These are phyloP conservation scores for Solanum ossicruentum DNA, from an alignment of 257 asterid genomes.

Conservation along the genomic window DNA sequence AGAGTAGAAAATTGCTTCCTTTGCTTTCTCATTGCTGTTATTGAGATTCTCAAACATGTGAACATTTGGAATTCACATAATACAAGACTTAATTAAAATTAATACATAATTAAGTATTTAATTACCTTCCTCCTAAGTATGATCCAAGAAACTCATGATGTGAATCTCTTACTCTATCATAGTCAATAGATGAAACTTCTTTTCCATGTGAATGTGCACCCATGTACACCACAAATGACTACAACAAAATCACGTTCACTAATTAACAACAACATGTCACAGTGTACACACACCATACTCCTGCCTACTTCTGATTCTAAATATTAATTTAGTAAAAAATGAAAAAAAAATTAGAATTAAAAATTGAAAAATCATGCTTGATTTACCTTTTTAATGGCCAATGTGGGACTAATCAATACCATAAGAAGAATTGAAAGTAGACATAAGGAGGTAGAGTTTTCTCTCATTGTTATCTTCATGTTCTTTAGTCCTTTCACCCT, in stretches of 20 bases:
- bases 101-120: neutral
- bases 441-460: constrained; percentile 21
- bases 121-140: constrained; percentile 79
- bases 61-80: neutral
- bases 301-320: too few species aligned
- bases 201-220: constrained; percentile 79
- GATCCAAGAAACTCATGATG: constrained; percentile 79
- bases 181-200: constrained; percentile 30
- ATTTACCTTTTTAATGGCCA: constrained; percentile 58
- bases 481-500: neutral
- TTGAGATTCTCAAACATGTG: neutral
- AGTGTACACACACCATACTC: neutral
- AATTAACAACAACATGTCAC: neutral
- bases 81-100: neutral
- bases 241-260: neutral
- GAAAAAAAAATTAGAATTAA: neutral
- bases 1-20: constrained; percentile 66
- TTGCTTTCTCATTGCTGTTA: constrained; percentile 49
- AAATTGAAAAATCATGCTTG: neutral
- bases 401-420: constrained; percentile 49
- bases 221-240: constrained; percentile 88
- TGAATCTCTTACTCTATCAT: constrained; percentile 46
- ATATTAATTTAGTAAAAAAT: neutral
- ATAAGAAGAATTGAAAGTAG: constrained; percentile 35
- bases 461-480: constrained; percentile 42